Base-by-base conservation (phyloP, 306 rosid species). In the Lagenaria siceraria region DNA sequence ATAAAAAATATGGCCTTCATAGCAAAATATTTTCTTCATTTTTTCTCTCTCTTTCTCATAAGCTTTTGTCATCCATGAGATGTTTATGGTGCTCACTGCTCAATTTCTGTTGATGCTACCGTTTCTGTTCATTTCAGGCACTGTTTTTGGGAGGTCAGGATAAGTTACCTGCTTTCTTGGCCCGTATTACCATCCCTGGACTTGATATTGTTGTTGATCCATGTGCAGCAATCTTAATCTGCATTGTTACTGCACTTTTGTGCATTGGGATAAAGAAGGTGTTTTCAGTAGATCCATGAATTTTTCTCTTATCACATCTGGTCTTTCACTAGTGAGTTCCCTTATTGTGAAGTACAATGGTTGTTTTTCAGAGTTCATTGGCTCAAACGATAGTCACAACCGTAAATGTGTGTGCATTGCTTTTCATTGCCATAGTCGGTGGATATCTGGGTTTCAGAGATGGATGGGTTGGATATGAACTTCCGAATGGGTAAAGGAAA, bases 231-330 rank as follows among this genome's bases (percentile, higher is more conserved):
- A 65, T 92, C 80, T 77, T 95, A 77, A 94, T 90, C 74, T 79
- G 84, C n/a, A 38, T 92, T 74, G 86, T 88, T 82, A 88, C 97
- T 18, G 97, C 86, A 70, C 88, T 92, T 78, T 43, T 95, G 53
- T 95, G 93, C 81, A 43, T 86, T 56, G 98, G 98, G 81, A 90
- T 95, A 88, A 95, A 95, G 87, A 93, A 95, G 97, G 98, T 95
- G n/a, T 82, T 24, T 27, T 13, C 9, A 24, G 21, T 74, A 74
- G 31, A 52, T 29, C 27, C 64, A 19, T 53, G 54, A 51, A 74
- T 18, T 29, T 35, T 27, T 71, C 38, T 71, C 55, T 13, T 71
- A 46, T 71, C 59, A 6, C 36, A 25, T 24, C 59, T 71, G 42
- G 24, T 71, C 76, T 70, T 66, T 71, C 25, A 4, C 35, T 71